Percentiles rank a stretch among this genome's conserved stretches.
phyloP scores from a whole-genome alignment of 768 basidiomycete genomes.

The Kondoa subrosea region DNA sequence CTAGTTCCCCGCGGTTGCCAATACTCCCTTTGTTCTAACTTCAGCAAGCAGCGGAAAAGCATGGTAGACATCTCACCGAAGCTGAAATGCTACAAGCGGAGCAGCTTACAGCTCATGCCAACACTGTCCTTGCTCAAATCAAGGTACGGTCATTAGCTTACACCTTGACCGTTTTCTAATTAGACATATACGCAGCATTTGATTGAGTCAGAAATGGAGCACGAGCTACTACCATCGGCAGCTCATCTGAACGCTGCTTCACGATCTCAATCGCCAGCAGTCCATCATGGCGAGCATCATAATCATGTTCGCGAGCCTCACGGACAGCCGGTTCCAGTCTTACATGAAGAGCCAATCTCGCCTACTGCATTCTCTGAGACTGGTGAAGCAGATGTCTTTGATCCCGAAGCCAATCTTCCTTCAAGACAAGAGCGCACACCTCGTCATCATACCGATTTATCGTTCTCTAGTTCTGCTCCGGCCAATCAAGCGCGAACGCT shows the following conservation, averaged over 20 bases:
- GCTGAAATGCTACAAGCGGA: neutral
- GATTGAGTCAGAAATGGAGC: neutral
- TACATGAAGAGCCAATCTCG: neutral
- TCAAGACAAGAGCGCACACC: neutral
- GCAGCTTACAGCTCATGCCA: neutral
- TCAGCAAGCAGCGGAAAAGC: neutral
- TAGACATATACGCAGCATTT: neutral
- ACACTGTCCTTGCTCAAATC: neutral
- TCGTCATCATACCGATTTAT: neutral
- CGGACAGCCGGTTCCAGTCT: neutral
- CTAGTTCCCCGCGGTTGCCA: neutral
- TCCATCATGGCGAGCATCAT: neutral
- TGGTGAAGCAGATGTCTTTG: slow-evolving; percentile 5
- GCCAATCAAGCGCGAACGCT: neutral
- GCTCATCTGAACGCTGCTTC: neutral
- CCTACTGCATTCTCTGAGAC: neutral
- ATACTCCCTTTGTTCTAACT: neutral
- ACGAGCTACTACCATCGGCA: neutral
- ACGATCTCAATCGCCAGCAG: neutral
- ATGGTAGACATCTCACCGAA: neutral
- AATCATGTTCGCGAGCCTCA: neutral
- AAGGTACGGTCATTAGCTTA: neutral
- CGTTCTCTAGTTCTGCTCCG: neutral
- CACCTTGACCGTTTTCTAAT: neutral
- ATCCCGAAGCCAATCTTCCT: neutral